Evolutionary conservation across 2,329 filamentous ascomycete species (phyloP).

Genomic region (Ophiocordyceps australis): DNA sequence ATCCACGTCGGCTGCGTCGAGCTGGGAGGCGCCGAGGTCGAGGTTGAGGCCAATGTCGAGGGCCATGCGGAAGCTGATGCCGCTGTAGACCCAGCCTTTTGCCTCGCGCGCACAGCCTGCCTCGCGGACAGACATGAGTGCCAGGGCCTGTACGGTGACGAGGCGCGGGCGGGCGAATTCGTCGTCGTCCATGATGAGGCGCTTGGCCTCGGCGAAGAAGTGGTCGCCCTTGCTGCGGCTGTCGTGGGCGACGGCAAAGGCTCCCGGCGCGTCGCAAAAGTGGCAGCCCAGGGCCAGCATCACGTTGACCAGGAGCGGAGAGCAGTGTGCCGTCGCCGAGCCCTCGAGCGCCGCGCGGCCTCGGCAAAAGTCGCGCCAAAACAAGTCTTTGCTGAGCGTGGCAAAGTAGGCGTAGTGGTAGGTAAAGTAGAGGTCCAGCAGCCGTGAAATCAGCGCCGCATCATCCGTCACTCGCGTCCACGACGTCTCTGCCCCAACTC

Average conservation of each 20-base stretch:
- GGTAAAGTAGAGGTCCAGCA: slow-evolving; percentile 94
- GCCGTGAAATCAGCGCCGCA: slow-evolving; percentile 59
- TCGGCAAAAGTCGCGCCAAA: slow-evolving; percentile 67
- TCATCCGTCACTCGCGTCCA: slow-evolving; percentile 83
- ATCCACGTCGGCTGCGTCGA: slow-evolving; percentile 69
- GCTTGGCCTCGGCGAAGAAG: slow-evolving; percentile 88
- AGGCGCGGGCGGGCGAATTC: slow-evolving; percentile 81
- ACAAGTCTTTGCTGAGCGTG: slow-evolving; percentile 68
- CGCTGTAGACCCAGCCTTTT: slow-evolving; percentile 95
- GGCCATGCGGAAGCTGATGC: slow-evolving; percentile 97
- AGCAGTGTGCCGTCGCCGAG: slow-evolving; percentile 56
- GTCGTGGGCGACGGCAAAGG: slow-evolving; percentile 53
- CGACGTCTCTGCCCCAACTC: slow-evolving; percentile 59
- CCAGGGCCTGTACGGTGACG: slow-evolving; percentile 82
- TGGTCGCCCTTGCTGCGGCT: slow-evolving; percentile 82
- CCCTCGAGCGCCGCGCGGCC: slow-evolving; percentile 42
- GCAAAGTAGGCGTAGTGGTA: slow-evolving; percentile 98
- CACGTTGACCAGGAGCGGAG: slow-evolving; percentile 75
- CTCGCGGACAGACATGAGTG: slow-evolving; percentile 90
- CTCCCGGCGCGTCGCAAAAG: slow-evolving; percentile 63
- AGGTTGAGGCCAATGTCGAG: slow-evolving; percentile 85
- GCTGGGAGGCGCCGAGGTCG: slow-evolving; percentile 44
- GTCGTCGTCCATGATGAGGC: slow-evolving; percentile 75
- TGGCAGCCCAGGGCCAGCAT: slow-evolving; percentile 89
- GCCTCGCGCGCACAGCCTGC: slow-evolving; percentile 87